Evolutionary conservation across 2,329 filamentous ascomycete species (phyloP).

Genomic region (Emergomyces africanus): DNA sequence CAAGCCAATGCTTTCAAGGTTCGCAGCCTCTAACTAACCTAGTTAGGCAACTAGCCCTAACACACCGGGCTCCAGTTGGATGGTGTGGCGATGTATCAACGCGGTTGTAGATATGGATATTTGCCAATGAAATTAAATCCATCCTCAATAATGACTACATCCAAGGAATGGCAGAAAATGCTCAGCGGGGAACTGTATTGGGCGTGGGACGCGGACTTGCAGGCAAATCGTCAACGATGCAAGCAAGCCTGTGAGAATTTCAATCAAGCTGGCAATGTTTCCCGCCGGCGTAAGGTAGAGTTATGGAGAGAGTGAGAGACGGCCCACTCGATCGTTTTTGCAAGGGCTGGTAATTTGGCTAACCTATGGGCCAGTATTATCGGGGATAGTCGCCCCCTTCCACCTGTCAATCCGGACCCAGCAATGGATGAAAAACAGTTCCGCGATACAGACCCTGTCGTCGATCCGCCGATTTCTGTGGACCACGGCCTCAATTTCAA

Average conservation of each 20-base stretch:
- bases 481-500: constrained; percentile 68
- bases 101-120: neutral
- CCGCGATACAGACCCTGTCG: constrained; percentile 48
- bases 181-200: constrained; percentile 56
- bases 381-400: constrained; percentile 49
- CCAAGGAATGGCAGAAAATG: constrained; percentile 36
- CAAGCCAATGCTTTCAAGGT: too few species aligned
- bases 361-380: constrained; percentile 40
- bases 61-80: too few species aligned
- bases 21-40: too few species aligned
- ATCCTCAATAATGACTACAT: constrained; percentile 8
- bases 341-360: neutral
- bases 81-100: too few species aligned
- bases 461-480: constrained; percentile 56
- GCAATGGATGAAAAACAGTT: constrained; percentile 55
- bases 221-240: constrained; percentile 50
- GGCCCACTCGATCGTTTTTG: neutral
- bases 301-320: constrained; percentile 56
- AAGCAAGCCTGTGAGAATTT: constrained; percentile 47
- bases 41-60: too few species aligned
- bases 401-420: constrained; percentile 41
- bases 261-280: constrained; percentile 44
- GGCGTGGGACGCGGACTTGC: constrained; percentile 56
- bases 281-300: constrained; percentile 49
- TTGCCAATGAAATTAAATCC: neutral